A percentile compares a stretch with the other conserved stretches of the same genome.
Conservation (phyloP, 805 yeast genomes). For the Brettanomyces anomalus region DNA sequence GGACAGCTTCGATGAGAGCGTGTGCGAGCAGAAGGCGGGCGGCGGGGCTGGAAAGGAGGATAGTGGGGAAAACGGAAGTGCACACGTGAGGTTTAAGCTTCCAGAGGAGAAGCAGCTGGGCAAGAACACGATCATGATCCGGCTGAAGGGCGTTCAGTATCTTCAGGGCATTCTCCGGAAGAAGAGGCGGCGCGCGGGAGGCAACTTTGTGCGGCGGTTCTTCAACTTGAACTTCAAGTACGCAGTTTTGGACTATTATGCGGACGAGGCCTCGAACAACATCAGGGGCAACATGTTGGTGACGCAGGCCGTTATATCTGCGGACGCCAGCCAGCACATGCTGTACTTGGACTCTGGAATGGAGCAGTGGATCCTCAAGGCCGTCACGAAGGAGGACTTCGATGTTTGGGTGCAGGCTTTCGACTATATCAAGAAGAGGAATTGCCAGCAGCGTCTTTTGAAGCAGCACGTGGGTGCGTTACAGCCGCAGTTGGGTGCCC, state of each 20-base stretch:
- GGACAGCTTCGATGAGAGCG: too few species aligned
- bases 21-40: too few species aligned
- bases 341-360: slow-evolving; percentile 88
- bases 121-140: slow-evolving; percentile 22
- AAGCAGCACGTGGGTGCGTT: slow-evolving; percentile 3
- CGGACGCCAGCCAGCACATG: slow-evolving; percentile 55
- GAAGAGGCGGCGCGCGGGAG: slow-evolving; percentile 62
- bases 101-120: slow-evolving; percentile 12
- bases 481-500: background rate
- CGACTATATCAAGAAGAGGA: slow-evolving; percentile 36
- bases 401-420: slow-evolving; percentile 78
- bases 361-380: slow-evolving; percentile 86
- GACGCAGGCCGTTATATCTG: slow-evolving; percentile 71
- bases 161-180: slow-evolving; percentile 74
- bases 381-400: slow-evolving; percentile 57
- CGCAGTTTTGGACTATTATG: slow-evolving; percentile 75
- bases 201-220: slow-evolving; percentile 77
- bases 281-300: slow-evolving; percentile 91
- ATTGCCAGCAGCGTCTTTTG: slow-evolving; percentile 11
- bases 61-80: background rate
- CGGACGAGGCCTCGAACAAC: slow-evolving; percentile 59
- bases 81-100: slow-evolving; percentile 20
- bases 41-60: background rate
- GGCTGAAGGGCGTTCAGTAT: slow-evolving; percentile 56
- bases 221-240: slow-evolving; percentile 76